Evolutionary conservation across 139 green algal species (phyloP).

Genomic region (Chlamydomonas applanata): DNA sequence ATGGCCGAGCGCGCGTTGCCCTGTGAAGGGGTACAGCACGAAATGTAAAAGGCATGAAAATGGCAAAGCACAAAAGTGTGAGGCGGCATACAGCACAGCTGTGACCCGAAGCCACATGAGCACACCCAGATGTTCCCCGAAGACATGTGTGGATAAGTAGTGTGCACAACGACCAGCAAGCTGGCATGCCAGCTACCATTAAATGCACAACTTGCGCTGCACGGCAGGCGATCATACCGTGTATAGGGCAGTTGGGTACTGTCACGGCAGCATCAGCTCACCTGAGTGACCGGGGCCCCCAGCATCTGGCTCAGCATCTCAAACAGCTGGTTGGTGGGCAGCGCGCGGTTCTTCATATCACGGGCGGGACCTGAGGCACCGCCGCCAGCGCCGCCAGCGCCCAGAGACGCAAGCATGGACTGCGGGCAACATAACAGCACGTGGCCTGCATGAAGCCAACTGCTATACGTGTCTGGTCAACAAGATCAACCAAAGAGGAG

Average conservation of each 20-base stretch:
- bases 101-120: not conserved
- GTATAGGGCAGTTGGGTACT: no score
- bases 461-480: no score
- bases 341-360: conserved; percentile 15
- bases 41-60: no score
- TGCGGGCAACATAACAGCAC: no score
- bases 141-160: no score
- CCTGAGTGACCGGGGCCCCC: conserved; percentile 15
- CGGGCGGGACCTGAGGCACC: not conserved
- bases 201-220: no score
- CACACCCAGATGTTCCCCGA: no score
- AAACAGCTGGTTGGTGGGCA: conserved; percentile 28
- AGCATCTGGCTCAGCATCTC: conserved; percentile 24
- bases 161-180: no score
- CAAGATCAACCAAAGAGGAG: no score
- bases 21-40: not conserved
- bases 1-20: conserved; percentile 18
- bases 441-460: no score
- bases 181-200: no score
- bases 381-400: not conserved
- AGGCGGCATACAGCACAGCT: not conserved
- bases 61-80: not conserved
- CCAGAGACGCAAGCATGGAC: conserved; percentile 5
- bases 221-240: no score
- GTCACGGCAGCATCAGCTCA: not conserved